Base-by-base conservation (phyloP, 1,139 yeast genomes). In the Geotrichum citri-aurantii region DNA sequence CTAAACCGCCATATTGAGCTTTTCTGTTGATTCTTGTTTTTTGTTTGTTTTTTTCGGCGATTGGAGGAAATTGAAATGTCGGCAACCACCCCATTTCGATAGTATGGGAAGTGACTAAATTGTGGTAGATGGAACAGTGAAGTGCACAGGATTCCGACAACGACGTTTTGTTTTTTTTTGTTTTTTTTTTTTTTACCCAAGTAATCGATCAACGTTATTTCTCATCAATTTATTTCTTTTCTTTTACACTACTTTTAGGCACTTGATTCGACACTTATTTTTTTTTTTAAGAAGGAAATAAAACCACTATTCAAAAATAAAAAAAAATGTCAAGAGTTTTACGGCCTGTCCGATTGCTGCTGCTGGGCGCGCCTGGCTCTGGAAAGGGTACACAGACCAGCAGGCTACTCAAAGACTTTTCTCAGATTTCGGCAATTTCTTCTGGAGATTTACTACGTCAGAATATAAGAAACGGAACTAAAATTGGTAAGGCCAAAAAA, bases 311-410 rank as follows among this genome's bases (percentile, higher is more conserved):
- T 37, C 42, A 5, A 37, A 14, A 12, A 37, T n/a, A 37, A 26
- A 5, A 26, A 26, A 26, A 26, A 26, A 37, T 37, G 42, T 37
- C 42, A 37, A 37, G 14, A 37, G 42, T 37, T 37, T 37, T 37
- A 37, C 14, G 17, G 56, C 88, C 95, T 1, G 69, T 88, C 47
- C 75, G 97, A 64, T 73, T 90, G 50, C 76, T 91, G 42, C 76
- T 91, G 10, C 74, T 91, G 55, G 97, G 97, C 4, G 96, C 97
- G 0, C 98, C 97, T 0, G 98, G 97, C 0, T 81, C 96, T 0
- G 97, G 97, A 1, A 92, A 92, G 69, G 97, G 97, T 1, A 92
- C 98, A 0, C 89, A 87, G 65, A 86, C 96, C 0, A 74, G 85
- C 1, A 78, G 84, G 60, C 75, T 92, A 12, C 71, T 86, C 60